Conservation (phyloP, 108 stramenopile species). For the Phaeodactylum tricornutum region DNA sequence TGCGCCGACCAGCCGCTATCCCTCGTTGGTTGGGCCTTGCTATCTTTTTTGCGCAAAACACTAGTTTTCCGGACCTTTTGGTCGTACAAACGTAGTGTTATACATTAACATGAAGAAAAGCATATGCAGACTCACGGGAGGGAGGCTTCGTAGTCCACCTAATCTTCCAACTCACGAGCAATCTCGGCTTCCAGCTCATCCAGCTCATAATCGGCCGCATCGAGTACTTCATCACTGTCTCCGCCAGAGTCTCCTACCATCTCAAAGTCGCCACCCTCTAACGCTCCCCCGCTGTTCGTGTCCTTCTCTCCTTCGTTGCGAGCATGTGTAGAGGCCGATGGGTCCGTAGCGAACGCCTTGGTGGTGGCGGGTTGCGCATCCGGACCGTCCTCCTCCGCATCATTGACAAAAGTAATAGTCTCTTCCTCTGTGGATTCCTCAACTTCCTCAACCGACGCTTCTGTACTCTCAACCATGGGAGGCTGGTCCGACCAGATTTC, state of each 20-base stretch:
- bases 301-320: not conserved
- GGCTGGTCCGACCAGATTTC: conserved; percentile 78
- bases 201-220: conserved; percentile 20
- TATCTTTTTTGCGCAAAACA: too few relatives aligned
- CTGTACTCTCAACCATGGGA: not conserved
- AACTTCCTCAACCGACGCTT: not conserved
- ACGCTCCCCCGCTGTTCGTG: conserved; percentile 5
- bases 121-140: too few relatives aligned
- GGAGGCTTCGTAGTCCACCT: too few relatives aligned
- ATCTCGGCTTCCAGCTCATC: conserved; percentile 87
- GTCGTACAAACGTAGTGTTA: too few relatives aligned
- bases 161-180: conserved; percentile 71
- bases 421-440: conserved; percentile 7
- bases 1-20: too few relatives aligned
- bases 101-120: too few relatives aligned
- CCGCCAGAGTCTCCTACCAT: conserved; percentile 32
- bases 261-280: conserved; percentile 26
- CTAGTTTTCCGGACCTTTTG: too few relatives aligned
- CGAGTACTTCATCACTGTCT: conserved; percentile 12
- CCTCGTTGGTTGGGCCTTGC: too few relatives aligned
- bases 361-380: too few relatives aligned
- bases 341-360: not conserved
- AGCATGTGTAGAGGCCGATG: too few relatives aligned
- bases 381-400: not conserved
- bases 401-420: conserved; percentile 12